Evolutionary conservation across 2,329 filamentous ascomycete species (phyloP), one percentile per base, ranked within the genome.

Genomic region (Aspergillus puulaauensis): DNA sequence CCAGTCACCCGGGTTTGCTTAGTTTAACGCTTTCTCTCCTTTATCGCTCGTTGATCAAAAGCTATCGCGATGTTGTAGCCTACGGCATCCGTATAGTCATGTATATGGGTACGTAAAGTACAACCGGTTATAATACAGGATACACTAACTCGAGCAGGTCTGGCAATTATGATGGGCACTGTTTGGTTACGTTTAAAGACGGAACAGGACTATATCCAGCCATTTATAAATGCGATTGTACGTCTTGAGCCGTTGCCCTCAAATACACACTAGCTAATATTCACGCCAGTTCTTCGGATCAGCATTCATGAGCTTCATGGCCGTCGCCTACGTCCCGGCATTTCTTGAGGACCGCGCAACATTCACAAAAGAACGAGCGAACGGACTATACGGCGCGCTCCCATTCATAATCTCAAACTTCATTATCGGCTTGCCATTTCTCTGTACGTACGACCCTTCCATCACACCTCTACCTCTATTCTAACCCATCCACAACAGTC

Each of bases 161-260:
- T 96, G 15, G 90, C 90, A 1, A 84, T 95, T 65, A 88, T 95
- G 84, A 92, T 93, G 88, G 91, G 91, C 5, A 96, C 91, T 0
- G 89, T 96, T 12, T 96, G 90, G 87, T 77, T 96, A 14, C 85
- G 91, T 6, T 80, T 96, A 3, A 76, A 82, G 4, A 81, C 87
- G 0, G 77, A 81, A 0, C 91, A 96, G 70, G 78, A 82, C 56
- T 88, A 89, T 58, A 93, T 96, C 64, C 88, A 91, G 66, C 86
- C 90, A 0, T 90, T 90, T 66, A 91, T 87, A 73, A 96, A 96
- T 70, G 89, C 90, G 48, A 89, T 96, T 62, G 81, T 80, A 66
- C 68, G 79, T 3, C 6, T 15, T n/a, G 5, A 3, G n/a, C 9
- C 6, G 0, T 39, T 33, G 5, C 14, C 2, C 45, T 6, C 35